A percentile compares a stretch with the other conserved stretches of the same genome.
These are phyloP conservation scores for Drechslera avenae DNA, from an alignment of 2,329 filamentous ascomycete genomes.

Conservation along the genomic window DNA sequence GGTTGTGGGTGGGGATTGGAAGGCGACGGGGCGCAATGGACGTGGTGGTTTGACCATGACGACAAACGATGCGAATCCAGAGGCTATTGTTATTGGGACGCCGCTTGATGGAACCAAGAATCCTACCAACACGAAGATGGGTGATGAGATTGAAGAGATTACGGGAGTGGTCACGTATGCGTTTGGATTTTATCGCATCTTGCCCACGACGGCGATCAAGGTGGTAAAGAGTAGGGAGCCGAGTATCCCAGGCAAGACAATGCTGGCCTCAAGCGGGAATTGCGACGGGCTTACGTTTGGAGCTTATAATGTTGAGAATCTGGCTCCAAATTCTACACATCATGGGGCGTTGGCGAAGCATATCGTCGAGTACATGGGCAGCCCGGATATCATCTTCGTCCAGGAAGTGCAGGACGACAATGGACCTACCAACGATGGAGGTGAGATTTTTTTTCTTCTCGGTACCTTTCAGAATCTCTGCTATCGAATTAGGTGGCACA, in stretches of 20 bases:
- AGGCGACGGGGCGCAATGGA: constrained; percentile 64
- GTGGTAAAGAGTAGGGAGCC: constrained; percentile 54
- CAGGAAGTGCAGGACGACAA: constrained; percentile 74
- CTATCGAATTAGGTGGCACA: neutral
- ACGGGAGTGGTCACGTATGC: constrained; percentile 70
- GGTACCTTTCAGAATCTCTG: too few relatives aligned
- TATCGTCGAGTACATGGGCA: constrained; percentile 67
- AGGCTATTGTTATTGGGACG: constrained; percentile 67
- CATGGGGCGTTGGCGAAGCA: constrained; percentile 66
- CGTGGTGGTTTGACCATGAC: constrained; percentile 69
- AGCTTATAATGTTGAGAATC: constrained; percentile 73
- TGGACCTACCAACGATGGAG: constrained; percentile 65
- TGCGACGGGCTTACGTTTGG: constrained; percentile 68
- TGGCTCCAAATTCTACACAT: constrained; percentile 61
- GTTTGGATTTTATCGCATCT: constrained; percentile 72
- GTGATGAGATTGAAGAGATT: constrained; percentile 68
- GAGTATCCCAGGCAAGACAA: constrained; percentile 56
- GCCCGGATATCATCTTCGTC: constrained; percentile 69
- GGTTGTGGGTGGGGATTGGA: constrained; percentile 67
- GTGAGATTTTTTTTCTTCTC: constrained; percentile 29
- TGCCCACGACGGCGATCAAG: constrained; percentile 64
- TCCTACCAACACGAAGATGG: constrained; percentile 64
- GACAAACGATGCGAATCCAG: constrained; percentile 68
- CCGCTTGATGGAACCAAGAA: constrained; percentile 70
- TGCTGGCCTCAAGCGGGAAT: constrained; percentile 59